A percentile compares a stretch with the other conserved stretches of the same genome.
These are phyloP conservation scores for Euphorbia tirucalli DNA, from an alignment of 345 rosid genomes.

Conservation along the genomic window DNA sequence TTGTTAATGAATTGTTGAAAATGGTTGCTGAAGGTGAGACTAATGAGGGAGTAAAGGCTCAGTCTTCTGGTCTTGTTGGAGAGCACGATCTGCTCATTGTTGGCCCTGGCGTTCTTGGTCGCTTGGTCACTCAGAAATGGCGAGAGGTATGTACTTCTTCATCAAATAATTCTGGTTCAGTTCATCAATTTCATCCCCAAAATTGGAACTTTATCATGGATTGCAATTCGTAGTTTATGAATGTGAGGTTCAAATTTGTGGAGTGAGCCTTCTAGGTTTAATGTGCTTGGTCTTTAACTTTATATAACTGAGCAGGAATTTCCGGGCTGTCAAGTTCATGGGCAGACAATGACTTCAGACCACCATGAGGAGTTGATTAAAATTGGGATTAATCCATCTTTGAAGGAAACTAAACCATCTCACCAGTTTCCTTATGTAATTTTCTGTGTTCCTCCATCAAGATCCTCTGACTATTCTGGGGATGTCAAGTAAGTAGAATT, in stretches of 20 bases:
- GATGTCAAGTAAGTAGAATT: slow-evolving; percentile 57
- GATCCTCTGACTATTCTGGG: slow-evolving; percentile 67
- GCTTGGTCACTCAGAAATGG: slow-evolving; percentile 87
- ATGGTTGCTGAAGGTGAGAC: slow-evolving; percentile 39
- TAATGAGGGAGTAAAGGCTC: slow-evolving; percentile 44
- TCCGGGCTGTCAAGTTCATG: slow-evolving; percentile 70
- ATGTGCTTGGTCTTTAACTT: not conserved
- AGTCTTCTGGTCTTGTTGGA: slow-evolving; percentile 49
- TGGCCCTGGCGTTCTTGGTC: slow-evolving; percentile 98
- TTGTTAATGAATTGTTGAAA: not conserved
- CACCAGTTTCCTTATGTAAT: slow-evolving; percentile 66
- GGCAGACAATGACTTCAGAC: slow-evolving; percentile 73
- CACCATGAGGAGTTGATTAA: slow-evolving; percentile 81
- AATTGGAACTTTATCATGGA: not conserved
- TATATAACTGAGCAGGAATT: slow-evolving; percentile 54
- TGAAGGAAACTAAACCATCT: slow-evolving; percentile 44
- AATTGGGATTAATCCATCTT: slow-evolving; percentile 69
- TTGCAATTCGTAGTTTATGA: not conserved
- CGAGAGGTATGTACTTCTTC: slow-evolving; percentile 47
- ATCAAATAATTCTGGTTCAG: not conserved
- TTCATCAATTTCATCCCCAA: not conserved
- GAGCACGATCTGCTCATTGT: slow-evolving; percentile 75
- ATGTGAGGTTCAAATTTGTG: not conserved
- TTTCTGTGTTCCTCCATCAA: slow-evolving; percentile 94
- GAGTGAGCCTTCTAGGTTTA: not conserved